phyloP scores from a whole-genome alignment of 257 asterid species.

The Fraxinus pennsylvanica region DNA sequence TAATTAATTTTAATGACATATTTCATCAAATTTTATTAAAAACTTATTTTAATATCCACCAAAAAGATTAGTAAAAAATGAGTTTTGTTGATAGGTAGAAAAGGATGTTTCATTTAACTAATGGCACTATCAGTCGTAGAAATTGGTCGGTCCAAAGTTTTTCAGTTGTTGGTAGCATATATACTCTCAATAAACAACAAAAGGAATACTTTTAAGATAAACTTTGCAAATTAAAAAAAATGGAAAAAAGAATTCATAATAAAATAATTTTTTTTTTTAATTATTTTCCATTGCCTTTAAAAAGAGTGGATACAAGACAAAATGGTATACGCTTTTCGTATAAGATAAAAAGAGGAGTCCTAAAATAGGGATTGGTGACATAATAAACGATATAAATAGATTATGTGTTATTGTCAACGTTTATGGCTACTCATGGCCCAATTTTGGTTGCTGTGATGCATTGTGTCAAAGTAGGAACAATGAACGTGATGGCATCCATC shows the following conservation, averaged over 20 bases:
- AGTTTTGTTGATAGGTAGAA: background rate
- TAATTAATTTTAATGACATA: no score
- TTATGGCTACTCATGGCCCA: background rate
- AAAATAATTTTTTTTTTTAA: background rate
- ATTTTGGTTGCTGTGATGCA: slow-evolving; percentile 10
- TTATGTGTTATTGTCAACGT: background rate
- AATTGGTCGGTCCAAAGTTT: background rate
- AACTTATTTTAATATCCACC: no score
- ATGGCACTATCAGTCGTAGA: background rate
- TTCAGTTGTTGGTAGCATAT: background rate
- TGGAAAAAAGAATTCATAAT: background rate
- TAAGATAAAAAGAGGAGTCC: slow-evolving; percentile 16
- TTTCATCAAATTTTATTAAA: no score
- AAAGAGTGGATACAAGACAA: slow-evolving; percentile 16
- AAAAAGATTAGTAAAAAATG: background rate
- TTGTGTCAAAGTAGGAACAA: slow-evolving; percentile 19
- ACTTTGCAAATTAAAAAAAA: background rate
- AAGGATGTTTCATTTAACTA: background rate
- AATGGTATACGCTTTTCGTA: slow-evolving; percentile 23
- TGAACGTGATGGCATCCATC: background rate
- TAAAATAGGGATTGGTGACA: slow-evolving; percentile 29
- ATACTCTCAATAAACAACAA: background rate
- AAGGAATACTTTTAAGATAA: background rate
- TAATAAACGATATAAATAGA: slow-evolving; percentile 14
- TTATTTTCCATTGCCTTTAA: background rate